These are phyloP conservation scores for Ascoidea rubescens DNA, from an alignment of 805 yeast species.

Conservation along the genomic window DNA sequence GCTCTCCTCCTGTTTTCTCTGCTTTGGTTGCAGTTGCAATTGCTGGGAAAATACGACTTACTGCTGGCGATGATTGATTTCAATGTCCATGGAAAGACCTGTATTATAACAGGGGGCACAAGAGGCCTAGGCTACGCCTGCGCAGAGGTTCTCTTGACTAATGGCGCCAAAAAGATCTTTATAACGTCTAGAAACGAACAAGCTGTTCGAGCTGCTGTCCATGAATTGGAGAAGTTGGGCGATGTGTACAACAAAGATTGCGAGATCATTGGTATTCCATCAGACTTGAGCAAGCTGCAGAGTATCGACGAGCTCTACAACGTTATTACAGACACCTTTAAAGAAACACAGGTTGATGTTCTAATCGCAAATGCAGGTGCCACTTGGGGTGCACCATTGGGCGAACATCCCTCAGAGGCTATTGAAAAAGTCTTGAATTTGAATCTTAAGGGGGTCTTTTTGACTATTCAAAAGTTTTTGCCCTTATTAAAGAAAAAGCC, in stretches of 20 bases:
- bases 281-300: slow-evolving; percentile 37
- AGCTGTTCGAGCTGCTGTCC: slow-evolving; percentile 46
- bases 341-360: slow-evolving; percentile 35
- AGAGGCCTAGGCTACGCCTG: slow-evolving; percentile 61
- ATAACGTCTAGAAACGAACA: slow-evolving; percentile 49
- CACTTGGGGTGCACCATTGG: slow-evolving; percentile 58
- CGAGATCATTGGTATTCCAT: slow-evolving; percentile 33
- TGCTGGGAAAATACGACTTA: too few relatives aligned
- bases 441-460: slow-evolving; percentile 56
- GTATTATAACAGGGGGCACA: slow-evolving; percentile 62
- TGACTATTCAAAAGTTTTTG: slow-evolving; percentile 46
- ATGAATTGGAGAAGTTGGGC: slow-evolving; percentile 18
- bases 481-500: slow-evolving; percentile 44
- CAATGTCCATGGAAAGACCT: slow-evolving; percentile 44
- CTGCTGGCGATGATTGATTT: slow-evolving; percentile 19
- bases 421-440: slow-evolving; percentile 48
- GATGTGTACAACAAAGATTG: slow-evolving; percentile 12
- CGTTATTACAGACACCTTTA: slow-evolving; percentile 24
- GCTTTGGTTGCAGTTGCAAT: too few relatives aligned
- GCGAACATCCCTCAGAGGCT: slow-evolving; percentile 45
- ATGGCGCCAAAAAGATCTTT: slow-evolving; percentile 49
- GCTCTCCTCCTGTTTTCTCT: too few relatives aligned
- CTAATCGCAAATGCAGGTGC: slow-evolving; percentile 73
- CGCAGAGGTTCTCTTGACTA: slow-evolving; percentile 46
- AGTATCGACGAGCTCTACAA: slow-evolving; percentile 32